Base-by-base conservation (phyloP, 345 rosid species). In the Hibiscus syriacus region DNA sequence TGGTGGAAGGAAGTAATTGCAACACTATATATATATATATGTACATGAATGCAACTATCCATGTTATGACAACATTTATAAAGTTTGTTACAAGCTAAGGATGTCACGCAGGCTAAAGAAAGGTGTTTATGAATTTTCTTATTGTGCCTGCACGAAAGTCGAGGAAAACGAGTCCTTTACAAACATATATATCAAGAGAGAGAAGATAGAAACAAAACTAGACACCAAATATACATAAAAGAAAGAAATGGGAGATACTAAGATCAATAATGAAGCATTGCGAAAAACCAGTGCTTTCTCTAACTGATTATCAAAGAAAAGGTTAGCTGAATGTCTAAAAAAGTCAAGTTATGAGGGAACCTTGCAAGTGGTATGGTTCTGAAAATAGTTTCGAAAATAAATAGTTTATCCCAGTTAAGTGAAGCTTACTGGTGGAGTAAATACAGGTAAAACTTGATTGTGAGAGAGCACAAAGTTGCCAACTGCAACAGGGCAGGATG, bases 391-490 rank as follows among this genome's bases (percentile, higher is more conserved):
- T 41, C n/a, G 22, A 48, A 11, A 62, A n/a, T 10, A 16, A 14
- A 66, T 1, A 17, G 32, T 22, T 26, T 17, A 29, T 30, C 38
- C 5, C 10, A 16, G 34, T 14, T 23, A 26, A 52, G 30, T 9
- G 22, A 43, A 56, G 75, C 86, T 75, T 70, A 83, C 87, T 0
- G 87, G 90, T 13, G 87, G 90, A 16, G 87, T 71, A 34, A 73
- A 77, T 57, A 9, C 68, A 27, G 87, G 87, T 34, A 86, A 72
- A 52, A 73, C 71, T 66, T 86, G 83, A 17, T 74, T 73, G 72
- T 83, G 87, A 49, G 90, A 73, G 58, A 86, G 86, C 53, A 79
- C 79, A 72, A 86, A 86, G 53, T 70, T 52, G 52, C 87, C 86
- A 2, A 36, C 61, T n/a, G 73, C 26, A 53, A 86, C 38, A 4